Conservation (phyloP, 108 stramenopile genomes). For the Cyclotella atomus region DNA sequence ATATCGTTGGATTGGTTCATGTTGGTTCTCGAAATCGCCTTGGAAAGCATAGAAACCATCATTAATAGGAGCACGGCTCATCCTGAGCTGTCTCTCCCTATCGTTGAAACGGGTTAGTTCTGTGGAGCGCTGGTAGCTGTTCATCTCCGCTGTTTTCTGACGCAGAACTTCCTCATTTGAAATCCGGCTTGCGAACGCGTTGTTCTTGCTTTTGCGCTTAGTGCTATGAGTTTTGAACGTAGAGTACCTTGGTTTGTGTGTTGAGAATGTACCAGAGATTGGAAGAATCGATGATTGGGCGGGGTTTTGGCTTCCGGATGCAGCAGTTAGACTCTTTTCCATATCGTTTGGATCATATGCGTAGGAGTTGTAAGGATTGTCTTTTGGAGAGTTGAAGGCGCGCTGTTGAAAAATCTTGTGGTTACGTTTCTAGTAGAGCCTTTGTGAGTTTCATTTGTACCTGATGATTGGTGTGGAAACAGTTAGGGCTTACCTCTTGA, state of each 20-base stretch:
- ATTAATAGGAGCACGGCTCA: not conserved
- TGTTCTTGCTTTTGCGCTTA: conserved; percentile 16
- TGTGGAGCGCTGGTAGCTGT: conserved; percentile 26
- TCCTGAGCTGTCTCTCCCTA: not conserved
- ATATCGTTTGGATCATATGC: conserved; percentile 85
- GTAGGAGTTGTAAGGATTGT: conserved; percentile 81
- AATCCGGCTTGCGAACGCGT: conserved; percentile 29
- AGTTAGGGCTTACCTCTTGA: conserved; percentile 12
- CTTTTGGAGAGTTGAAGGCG: conserved; percentile 60
- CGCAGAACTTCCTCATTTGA: conserved; percentile 33
- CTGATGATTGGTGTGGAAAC: too few species aligned
- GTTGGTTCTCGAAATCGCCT: too few species aligned
- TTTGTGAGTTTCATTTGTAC: too few species aligned
- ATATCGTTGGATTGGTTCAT: not conserved
- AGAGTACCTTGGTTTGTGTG: conserved; percentile 4
- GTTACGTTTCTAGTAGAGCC: conserved; percentile 19
- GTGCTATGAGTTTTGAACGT: conserved; percentile 39
- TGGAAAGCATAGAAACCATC: not conserved
- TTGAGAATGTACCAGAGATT: not conserved
- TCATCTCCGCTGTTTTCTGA: conserved; percentile 46
- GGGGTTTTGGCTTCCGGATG: conserved; percentile 22
- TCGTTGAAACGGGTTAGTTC: not conserved
- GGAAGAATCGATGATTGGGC: conserved; percentile 35
- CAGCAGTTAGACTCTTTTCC: conserved; percentile 52
- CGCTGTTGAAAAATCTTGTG: conserved; percentile 33